Percentiles rank a stretch among this genome's conserved stretches.
These are phyloP conservation scores for Strobilomyces dryophilus DNA, from an alignment of 768 basidiomycete species.

Conservation along the genomic window DNA sequence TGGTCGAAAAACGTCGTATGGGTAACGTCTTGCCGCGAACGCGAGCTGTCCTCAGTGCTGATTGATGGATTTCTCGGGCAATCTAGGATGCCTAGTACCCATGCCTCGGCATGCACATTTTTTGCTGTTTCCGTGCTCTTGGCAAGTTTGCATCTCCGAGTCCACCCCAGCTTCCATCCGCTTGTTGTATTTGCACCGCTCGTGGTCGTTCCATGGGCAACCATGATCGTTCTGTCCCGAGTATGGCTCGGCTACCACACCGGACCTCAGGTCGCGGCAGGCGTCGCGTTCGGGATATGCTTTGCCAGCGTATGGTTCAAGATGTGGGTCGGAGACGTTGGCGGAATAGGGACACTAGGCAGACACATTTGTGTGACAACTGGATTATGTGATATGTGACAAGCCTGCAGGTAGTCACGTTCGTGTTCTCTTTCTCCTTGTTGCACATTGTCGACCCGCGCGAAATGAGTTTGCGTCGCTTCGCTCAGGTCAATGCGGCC, in stretches of 20 bases:
- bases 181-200: conserved; percentile 35
- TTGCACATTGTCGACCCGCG: conserved; percentile 2
- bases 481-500: conserved; percentile 48
- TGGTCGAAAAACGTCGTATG: conserved; percentile 54
- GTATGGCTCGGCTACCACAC: conserved; percentile 79
- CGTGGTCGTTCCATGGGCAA: conserved; percentile 52
- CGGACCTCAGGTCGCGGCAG: conserved; percentile 60
- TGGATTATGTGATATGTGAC: conserved; percentile 26
- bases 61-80: neutral
- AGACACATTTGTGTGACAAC: conserved; percentile 17
- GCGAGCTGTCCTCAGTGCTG: neutral
- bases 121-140: conserved; percentile 59
- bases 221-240: conserved; percentile 55
- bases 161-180: conserved; percentile 51
- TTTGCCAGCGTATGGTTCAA: conserved; percentile 56
- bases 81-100: conserved; percentile 78
- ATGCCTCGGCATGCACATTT: conserved; percentile 66
- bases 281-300: conserved; percentile 49
- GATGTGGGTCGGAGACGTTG: conserved; percentile 42
- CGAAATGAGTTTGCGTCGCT: conserved; percentile 53
- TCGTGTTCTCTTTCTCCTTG: conserved; percentile 4
- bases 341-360: conserved; percentile 20
- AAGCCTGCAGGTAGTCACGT: conserved; percentile 18
- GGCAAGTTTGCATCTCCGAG: conserved; percentile 53
- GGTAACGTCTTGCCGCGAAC: conserved; percentile 42